A percentile compares a stretch with the other conserved stretches of the same genome.
These are phyloP conservation scores for Sphaerulina populicola DNA, from an alignment of 2,329 filamentous ascomycete species.

Conservation along the genomic window DNA sequence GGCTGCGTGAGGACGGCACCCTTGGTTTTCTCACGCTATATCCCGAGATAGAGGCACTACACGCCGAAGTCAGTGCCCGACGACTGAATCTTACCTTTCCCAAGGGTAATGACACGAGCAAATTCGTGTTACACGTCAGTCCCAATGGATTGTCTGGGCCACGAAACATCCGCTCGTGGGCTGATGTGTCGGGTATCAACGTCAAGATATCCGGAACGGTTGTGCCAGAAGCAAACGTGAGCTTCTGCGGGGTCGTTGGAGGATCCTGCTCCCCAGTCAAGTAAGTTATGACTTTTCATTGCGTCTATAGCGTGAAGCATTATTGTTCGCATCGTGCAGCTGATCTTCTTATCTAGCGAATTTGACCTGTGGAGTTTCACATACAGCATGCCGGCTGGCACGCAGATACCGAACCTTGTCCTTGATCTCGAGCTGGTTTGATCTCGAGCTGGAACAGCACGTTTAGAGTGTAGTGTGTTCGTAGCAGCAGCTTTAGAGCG, in stretches of 20 bases:
- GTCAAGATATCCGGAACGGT: slow-evolving; percentile 13
- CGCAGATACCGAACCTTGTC: slow-evolving; percentile 11
- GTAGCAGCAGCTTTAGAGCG: background rate
- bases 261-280: slow-evolving; percentile 16
- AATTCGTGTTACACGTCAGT: slow-evolving; percentile 14
- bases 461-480: background rate
- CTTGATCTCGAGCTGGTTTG: slow-evolving; percentile 15
- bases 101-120: slow-evolving; percentile 35
- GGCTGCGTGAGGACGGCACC: slow-evolving; percentile 34
- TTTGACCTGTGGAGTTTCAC: slow-evolving; percentile 20
- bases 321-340: background rate
- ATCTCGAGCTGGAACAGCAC: slow-evolving; percentile 10
- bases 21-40: slow-evolving; percentile 22
- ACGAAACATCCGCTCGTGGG: slow-evolving; percentile 12
- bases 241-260: slow-evolving; percentile 16
- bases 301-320: background rate
- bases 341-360: slow-evolving; percentile 9
- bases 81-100: slow-evolving; percentile 49
- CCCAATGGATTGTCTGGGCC: slow-evolving; percentile 14
- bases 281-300: slow-evolving; percentile 8
- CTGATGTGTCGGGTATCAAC: slow-evolving; percentile 10
- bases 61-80: slow-evolving; percentile 10
- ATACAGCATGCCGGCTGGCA: slow-evolving; percentile 15
- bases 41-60: slow-evolving; percentile 23
- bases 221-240: slow-evolving; percentile 7